Evolutionary conservation across 441 rosid species (phyloP).

Genomic region (Isatis lusitanica): DNA sequence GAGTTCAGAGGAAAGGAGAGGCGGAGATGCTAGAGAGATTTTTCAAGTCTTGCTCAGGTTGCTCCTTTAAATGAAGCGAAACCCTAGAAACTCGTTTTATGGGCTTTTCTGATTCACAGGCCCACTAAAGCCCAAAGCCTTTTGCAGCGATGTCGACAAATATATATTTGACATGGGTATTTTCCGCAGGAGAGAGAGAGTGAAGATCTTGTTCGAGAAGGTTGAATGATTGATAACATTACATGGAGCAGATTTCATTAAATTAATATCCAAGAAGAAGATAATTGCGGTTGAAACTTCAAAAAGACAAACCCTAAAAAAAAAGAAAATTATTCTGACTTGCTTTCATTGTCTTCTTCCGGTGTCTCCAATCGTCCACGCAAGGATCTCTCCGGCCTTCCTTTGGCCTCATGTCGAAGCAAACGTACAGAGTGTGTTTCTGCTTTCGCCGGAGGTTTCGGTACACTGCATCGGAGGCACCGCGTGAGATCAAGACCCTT

Average conservation of each 20-base stretch:
- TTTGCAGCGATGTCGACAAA: not conserved
- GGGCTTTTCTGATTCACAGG: constrained; percentile 14
- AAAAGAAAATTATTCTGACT: not conserved
- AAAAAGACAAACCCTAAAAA: constrained; percentile 12
- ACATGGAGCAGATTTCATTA: constrained; percentile 9
- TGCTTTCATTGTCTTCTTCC: constrained; percentile 24
- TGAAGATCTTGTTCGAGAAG: constrained; percentile 23
- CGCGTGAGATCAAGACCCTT: constrained; percentile 63
- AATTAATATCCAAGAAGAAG: not conserved
- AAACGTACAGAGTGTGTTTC: constrained; percentile 81
- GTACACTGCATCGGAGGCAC: constrained; percentile 62
- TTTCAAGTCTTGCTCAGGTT: not conserved
- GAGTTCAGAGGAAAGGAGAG: not conserved
- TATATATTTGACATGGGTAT: not conserved
- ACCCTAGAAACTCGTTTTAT: constrained; percentile 20
- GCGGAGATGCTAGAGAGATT: constrained; percentile 10
- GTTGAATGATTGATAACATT: not conserved
- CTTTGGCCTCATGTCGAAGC: constrained; percentile 60
- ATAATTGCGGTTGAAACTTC: not conserved
- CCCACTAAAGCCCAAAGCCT: constrained; percentile 18
- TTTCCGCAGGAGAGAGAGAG: constrained; percentile 4
- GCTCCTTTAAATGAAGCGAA: constrained; percentile 16
- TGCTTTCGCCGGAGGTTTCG: constrained; percentile 75
- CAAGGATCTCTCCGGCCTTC: not conserved
- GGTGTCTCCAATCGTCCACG: not conserved